A percentile compares a stretch with the other conserved stretches of the same genome.
Conservation (phyloP, 345 rosid genomes). For the Rhodamnia argentea region DNA sequence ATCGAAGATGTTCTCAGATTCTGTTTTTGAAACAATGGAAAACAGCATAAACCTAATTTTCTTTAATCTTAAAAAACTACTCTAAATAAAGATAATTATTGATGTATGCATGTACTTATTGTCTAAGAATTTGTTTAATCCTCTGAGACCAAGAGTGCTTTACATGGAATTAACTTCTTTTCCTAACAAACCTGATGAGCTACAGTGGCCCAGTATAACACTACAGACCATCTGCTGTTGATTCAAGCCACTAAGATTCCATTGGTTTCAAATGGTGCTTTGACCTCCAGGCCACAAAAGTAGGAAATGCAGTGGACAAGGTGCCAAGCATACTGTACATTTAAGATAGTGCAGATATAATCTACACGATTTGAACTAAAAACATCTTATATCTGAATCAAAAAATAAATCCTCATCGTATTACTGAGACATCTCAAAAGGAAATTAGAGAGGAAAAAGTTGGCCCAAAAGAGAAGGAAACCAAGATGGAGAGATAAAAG, state of each 20-base stretch:
- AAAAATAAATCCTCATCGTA: neutral
- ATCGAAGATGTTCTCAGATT: neutral
- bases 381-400: neutral
- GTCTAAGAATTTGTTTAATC: neutral
- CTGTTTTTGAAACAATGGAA: neutral
- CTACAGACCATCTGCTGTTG: neutral
- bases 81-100: neutral
- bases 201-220: neutral
- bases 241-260: neutral
- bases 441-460: neutral
- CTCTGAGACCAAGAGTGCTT: neutral
- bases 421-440: neutral
- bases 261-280: neutral
- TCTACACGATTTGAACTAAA: neutral
- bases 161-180: neutral
- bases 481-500: neutral
- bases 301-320: neutral
- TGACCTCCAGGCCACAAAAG: neutral
- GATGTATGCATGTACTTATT: neutral
- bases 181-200: neutral
- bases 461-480: neutral
- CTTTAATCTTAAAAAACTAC: neutral
- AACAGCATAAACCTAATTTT: neutral
- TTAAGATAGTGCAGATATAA: neutral
- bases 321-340: neutral